Percentiles rank a stretch among this genome's conserved stretches.
phyloP scores from a whole-genome alignment of 371 early-diverging fungal species.

The Blastocladiella emersonii region DNA sequence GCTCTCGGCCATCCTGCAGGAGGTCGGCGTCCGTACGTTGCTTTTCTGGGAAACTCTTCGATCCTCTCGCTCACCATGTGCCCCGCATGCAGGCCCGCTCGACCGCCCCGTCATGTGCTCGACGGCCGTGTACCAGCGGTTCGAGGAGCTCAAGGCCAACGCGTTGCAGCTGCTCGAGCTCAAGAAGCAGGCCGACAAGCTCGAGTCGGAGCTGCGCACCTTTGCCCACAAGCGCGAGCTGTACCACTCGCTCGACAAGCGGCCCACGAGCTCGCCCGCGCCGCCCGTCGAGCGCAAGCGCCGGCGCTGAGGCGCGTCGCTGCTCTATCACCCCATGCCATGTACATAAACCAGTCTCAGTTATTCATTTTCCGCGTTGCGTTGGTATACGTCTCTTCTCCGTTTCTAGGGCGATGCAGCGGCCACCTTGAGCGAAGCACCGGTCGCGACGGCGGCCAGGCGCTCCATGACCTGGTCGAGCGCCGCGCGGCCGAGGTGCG shows the following conservation, averaged over 20 bases:
- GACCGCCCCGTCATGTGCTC: conserved; percentile 67
- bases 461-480: conserved; percentile 55
- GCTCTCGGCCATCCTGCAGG: conserved; percentile 48
- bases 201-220: conserved; percentile 56
- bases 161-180: conserved; percentile 60
- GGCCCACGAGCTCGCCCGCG: too few relatives aligned
- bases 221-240: neutral
- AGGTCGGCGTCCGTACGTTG: conserved; percentile 36
- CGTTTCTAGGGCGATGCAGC: too few relatives aligned
- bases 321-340: too few relatives aligned
- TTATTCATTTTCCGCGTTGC: too few relatives aligned
- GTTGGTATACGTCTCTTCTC: too few relatives aligned
- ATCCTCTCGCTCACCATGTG: conserved; percentile 11
- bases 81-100: conserved; percentile 21
- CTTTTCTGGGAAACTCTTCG: neutral
- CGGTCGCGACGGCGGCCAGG: too few relatives aligned
- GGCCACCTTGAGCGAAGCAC: too few relatives aligned
- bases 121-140: conserved; percentile 48
- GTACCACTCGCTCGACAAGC: too few relatives aligned
- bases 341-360: too few relatives aligned
- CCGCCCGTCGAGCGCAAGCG: too few relatives aligned
- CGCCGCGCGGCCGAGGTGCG: conserved; percentile 55
- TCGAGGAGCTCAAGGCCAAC: conserved; percentile 52
- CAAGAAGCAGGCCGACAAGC: conserved; percentile 62
- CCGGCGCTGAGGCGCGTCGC: too few relatives aligned